Evolutionary conservation across 2,329 filamentous ascomycete genomes (phyloP), one percentile per base, ranked within the genome.

Genomic region (Penicillium paneum): DNA sequence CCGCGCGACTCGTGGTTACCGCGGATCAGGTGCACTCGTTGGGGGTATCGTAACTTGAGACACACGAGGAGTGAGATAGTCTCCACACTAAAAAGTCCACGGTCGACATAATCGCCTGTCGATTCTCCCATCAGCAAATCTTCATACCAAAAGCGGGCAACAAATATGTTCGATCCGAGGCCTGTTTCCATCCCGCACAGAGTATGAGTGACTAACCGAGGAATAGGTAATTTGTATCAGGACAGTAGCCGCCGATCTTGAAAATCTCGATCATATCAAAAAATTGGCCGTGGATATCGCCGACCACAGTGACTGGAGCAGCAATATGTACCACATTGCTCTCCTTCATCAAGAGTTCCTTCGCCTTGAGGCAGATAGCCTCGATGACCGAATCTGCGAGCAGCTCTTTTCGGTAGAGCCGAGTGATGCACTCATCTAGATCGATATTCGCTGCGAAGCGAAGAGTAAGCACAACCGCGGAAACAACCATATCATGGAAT

Each of bases 201-300:
- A 31, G 13, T n/a, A 8, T 11, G 21, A 29, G 32, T n/a, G 15
- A 61, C 71, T 52, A 74, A 96, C 93, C 93, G 54, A 99, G 84
- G 71, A 99, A 99, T 46, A 99, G 82, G 74, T 99, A 99, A 72
- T 99, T 99, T 46, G 94, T 99, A 73, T 99, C 91, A 17, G 94
- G 94, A 76, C 92, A 97, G 76, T 89, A 96, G 54, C 94, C 94
- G 55, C 94, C 94, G 67, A 99, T 99, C 75, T 91, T 91, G 78
- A 99, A 99, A 64, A 99, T 97, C 81, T 99, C 94, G 63, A 99
- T 94, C 78, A 99, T 85, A 74, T 99, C 94, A 75, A 93, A 97
- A 78, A 99, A 99, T 76, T 99, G 94, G 55, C 94, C 94, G 74
- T 99, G 94, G 64, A 99, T 99, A 73, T 99, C 94, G 63, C 94